These are phyloP conservation scores for Candida tropicalis DNA, from an alignment of 1,139 yeast genomes.

Conservation along the genomic window DNA sequence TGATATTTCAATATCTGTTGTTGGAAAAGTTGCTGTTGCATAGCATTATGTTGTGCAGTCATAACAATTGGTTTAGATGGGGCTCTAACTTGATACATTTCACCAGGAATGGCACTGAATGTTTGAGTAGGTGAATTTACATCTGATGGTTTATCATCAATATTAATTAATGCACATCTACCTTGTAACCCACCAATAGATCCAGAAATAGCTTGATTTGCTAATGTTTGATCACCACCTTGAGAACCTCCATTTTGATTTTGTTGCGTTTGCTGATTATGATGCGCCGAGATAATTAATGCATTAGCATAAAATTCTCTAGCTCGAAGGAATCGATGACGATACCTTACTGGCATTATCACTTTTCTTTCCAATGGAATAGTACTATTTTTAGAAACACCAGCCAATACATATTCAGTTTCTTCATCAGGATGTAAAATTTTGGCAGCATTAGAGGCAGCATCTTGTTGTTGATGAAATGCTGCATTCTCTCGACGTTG, in stretches of 20 bases:
- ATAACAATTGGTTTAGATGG: constrained; percentile 55
- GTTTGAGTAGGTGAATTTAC: constrained; percentile 40
- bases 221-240: constrained; percentile 37
- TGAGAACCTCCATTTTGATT: constrained; percentile 17
- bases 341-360: constrained; percentile 66
- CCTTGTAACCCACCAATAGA: constrained; percentile 76
- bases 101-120: constrained; percentile 57
- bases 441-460: constrained; percentile 25
- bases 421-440: constrained; percentile 82
- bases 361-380: constrained; percentile 81
- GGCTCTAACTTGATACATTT: constrained; percentile 60
- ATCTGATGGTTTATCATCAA: constrained; percentile 44
- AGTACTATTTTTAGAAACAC: constrained; percentile 80
- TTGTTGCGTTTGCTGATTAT: constrained; percentile 18
- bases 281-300: constrained; percentile 41
- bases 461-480: constrained; percentile 30
- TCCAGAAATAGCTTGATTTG: constrained; percentile 53
- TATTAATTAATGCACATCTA: constrained; percentile 72
- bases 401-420: constrained; percentile 88
- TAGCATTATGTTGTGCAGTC: constrained; percentile 47
- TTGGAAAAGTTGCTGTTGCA: constrained; percentile 53
- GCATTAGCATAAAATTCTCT: constrained; percentile 79
- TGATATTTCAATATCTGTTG: constrained; percentile 51
- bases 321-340: constrained; percentile 77
- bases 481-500: constrained; percentile 51